Base-by-base conservation (phyloP, 2,329 filamentous ascomycete genomes). In the Ciborinia camelliae region DNA sequence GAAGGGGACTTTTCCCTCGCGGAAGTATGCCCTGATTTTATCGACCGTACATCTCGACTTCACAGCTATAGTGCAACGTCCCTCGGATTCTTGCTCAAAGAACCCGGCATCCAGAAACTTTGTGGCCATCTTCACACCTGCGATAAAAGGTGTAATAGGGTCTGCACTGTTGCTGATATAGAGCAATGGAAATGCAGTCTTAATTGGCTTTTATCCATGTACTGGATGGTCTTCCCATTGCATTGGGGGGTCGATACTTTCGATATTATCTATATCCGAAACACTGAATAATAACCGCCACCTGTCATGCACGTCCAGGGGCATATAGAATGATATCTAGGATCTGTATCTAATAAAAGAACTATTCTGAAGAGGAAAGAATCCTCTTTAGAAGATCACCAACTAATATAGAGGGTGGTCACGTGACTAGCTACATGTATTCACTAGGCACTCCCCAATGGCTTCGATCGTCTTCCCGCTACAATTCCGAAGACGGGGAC, bases 91-190 rank as follows among this genome's bases (percentile, higher is more conserved):
- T 39, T 73, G 72, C 48, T 74, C 72, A 37, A 73, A 64, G 12
- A 74, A 66, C 5, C 71, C 72, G 7, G 73, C 67, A 39, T 68
- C 71, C 4, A 67, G 55, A 45, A 74, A 74, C 59, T 70, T 73
- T 18, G 51, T 39, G 1, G 73, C 69, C 72, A 74, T 74, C 26
- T 71, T 70, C n/a, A 76, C 63, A 15, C 73, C 67, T 3, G 71
- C 70, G 2, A 57, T 52, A 15, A 78, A 66, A 14, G 77, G 76
- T 8, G 77, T 76, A n/a, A 79, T 68, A 15, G 76, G 75, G 63
- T 79, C 77, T 43, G 74, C 68, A 4, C 75, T 78, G 37, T 78
- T 79, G 57, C 76, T 76, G 37, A 77, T 51, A 65, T 79, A 78
- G 8, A 79, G 70, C 39, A 79, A 71, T 15, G 77, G 77, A 63